Base-by-base conservation (phyloP, 2,329 filamentous ascomycete genomes). In the Periconia digitata region DNA sequence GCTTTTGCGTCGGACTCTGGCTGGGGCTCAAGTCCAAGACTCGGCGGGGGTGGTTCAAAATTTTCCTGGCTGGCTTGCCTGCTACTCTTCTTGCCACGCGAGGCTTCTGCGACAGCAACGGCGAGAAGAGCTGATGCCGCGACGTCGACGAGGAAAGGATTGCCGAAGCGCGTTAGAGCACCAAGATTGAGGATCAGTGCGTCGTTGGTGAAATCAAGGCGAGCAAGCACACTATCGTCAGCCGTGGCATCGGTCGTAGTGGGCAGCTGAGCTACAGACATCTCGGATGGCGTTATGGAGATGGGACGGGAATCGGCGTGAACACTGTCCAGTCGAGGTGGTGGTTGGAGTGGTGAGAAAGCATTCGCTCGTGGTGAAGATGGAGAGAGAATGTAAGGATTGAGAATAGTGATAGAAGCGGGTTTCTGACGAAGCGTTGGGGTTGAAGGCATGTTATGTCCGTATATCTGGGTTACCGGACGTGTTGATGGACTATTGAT, bases 81-180 rank as follows among this genome's bases (percentile, higher is more conserved):
- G 12, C 42, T 51, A 8, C 37, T 50, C 6, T 52, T 51, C 22
- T 62, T 55, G 7, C 63, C 58, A n/a, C 70, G 60, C 1, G 70
- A 66, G 15, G 71, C 69, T 61, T 79, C 76, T 12, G 75, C 71
- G 1, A 76, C 69, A 0, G 74, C 75, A 35, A 77, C 72, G 15
- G 74, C 72, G 23, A 78, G 58, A 10, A 79, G 59, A 0, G 75
- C 68, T 3, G 64, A 66, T 5, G 75, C 63, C 1, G 70, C 69
- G 1, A 76, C 75, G 51, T 79, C 76, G 43, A 76, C 63, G 37
- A 78, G 65, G 57, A 76, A 76, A 4, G 70, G 64, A 45, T 73
- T 74, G n/a, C 72, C 71, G 47, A 78, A 66, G 16, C 64, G 69
- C 12, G 70, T 60, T 2, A 79, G 54, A 1, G 72, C 72, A 2